A percentile compares a stretch with the other conserved stretches of the same genome.
Conservation (phyloP, 2,329 filamentous ascomycete genomes). For the Ophidiomyces ophidiicola region DNA sequence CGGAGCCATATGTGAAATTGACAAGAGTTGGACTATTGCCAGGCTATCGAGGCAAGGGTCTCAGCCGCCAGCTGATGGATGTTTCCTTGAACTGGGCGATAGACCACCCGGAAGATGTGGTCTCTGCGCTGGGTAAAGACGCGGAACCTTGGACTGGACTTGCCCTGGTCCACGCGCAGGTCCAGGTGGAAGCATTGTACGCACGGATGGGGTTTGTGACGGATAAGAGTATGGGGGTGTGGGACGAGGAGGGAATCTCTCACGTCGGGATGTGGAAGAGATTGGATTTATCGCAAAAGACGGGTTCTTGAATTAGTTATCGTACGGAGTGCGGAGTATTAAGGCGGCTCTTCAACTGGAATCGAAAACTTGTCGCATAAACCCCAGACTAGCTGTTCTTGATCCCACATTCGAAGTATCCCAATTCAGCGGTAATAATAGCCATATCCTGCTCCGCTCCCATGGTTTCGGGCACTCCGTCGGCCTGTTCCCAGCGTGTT, state of each 20-base stretch:
- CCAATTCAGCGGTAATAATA: too few relatives aligned
- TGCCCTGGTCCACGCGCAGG: slow-evolving; percentile 69
- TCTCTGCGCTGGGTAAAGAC: slow-evolving; percentile 21
- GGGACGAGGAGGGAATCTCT: slow-evolving; percentile 72
- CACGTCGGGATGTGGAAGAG: slow-evolving; percentile 73
- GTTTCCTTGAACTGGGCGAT: slow-evolving; percentile 56
- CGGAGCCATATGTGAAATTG: slow-evolving; percentile 70
- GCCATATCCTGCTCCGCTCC: too few relatives aligned
- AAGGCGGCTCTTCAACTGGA: too few relatives aligned
- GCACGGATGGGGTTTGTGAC: slow-evolving; percentile 57
- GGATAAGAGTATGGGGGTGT: slow-evolving; percentile 61
- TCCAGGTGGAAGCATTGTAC: slow-evolving; percentile 53
- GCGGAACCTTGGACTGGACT: slow-evolving; percentile 55
- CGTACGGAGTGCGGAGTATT: too few relatives aligned
- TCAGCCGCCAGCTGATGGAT: slow-evolving; percentile 52
- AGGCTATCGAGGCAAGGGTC: slow-evolving; percentile 51
- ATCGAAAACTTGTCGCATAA: too few relatives aligned
- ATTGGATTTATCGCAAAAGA: slow-evolving; percentile 16
- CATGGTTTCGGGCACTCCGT: too few relatives aligned
- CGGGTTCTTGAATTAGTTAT: background rate
- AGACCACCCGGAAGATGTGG: slow-evolving; percentile 41
- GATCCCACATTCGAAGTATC: too few relatives aligned
- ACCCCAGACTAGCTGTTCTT: too few relatives aligned
- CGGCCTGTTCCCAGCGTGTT: background rate
- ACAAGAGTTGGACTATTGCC: slow-evolving; percentile 61